Conservation (phyloP, 345 rosid genomes). For the Boechera stricta region DNA sequence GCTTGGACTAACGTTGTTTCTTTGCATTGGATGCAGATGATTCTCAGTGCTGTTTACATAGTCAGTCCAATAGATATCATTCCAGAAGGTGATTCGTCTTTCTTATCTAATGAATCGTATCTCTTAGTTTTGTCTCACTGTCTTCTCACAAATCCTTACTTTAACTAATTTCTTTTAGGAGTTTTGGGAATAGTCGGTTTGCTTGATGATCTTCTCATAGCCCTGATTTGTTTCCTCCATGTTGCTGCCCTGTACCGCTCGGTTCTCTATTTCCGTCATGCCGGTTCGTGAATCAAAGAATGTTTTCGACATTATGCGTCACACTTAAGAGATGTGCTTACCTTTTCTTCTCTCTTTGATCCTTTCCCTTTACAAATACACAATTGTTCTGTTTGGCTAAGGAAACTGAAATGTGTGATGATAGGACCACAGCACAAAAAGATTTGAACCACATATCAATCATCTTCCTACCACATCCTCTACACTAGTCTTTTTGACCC, state of each 20-base stretch:
- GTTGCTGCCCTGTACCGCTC: slow-evolving; percentile 89
- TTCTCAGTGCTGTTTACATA: slow-evolving; percentile 66
- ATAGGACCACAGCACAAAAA: slow-evolving; percentile 21
- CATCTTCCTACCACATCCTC: slow-evolving; percentile 3
- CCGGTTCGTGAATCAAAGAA: slow-evolving; percentile 55
- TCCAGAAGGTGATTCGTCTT: slow-evolving; percentile 71
- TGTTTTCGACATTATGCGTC: background rate
- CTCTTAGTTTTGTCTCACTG: background rate
- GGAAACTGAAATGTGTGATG: slow-evolving; percentile 21
- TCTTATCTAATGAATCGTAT: slow-evolving; percentile 4
- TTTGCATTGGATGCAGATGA: slow-evolving; percentile 57
- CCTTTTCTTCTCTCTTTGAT: slow-evolving; percentile 12
- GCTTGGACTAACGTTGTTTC: background rate
- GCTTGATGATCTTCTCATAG: slow-evolving; percentile 76
- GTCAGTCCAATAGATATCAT: slow-evolving; percentile 90
- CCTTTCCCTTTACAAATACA: slow-evolving; percentile 7
- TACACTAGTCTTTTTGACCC: slow-evolving; percentile 30
- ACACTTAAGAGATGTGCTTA: slow-evolving; percentile 14
- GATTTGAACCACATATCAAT: background rate
- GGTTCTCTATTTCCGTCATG: slow-evolving; percentile 75
- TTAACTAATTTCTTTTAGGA: slow-evolving; percentile 46
- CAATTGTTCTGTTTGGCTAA: slow-evolving; percentile 26
- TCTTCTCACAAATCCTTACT: slow-evolving; percentile 15
- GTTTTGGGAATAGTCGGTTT: slow-evolving; percentile 78
- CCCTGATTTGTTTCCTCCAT: slow-evolving; percentile 71